These are phyloP conservation scores for Cercophora samala DNA, from an alignment of 495 filamentous ascomycete species.

Conservation along the genomic window DNA sequence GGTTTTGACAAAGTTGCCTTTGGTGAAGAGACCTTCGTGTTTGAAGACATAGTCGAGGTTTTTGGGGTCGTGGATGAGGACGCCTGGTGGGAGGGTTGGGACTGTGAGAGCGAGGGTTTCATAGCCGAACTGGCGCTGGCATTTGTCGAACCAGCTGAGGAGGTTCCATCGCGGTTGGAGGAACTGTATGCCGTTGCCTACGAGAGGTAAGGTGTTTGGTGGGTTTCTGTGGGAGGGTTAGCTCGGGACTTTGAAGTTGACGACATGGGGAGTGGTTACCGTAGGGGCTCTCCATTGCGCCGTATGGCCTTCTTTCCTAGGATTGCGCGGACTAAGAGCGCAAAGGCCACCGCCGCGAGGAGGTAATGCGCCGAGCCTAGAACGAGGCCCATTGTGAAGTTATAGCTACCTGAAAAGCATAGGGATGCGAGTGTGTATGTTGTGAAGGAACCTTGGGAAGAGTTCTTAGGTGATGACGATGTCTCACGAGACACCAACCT, in stretches of 20 bases:
- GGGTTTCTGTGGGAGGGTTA: slow-evolving; percentile 36
- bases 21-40: slow-evolving; percentile 54
- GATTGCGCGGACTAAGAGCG: slow-evolving; percentile 22
- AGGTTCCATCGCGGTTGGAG: slow-evolving; percentile 54
- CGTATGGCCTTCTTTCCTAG: slow-evolving; percentile 23
- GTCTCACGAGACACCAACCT: background rate
- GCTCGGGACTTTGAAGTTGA: background rate
- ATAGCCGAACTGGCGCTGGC: slow-evolving; percentile 51
- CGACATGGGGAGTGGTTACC: slow-evolving; percentile 12
- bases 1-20: slow-evolving; percentile 55
- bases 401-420: background rate
- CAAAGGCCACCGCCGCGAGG: slow-evolving; percentile 16
- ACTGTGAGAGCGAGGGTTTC: slow-evolving; percentile 56
- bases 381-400: slow-evolving; percentile 23
- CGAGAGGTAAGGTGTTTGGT: slow-evolving; percentile 54
- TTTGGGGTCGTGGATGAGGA: slow-evolving; percentile 56
- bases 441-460: background rate
- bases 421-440: background rate
- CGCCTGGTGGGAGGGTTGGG: slow-evolving; percentile 54
- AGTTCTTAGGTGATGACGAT: background rate
- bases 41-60: slow-evolving; percentile 60
- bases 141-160: slow-evolving; percentile 58
- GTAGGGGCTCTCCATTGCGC: slow-evolving; percentile 28
- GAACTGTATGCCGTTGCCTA: slow-evolving; percentile 58
- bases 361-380: slow-evolving; percentile 19